Conservation (phyloP, 768 basidiomycete genomes). For the Amanita exitialis region DNA sequence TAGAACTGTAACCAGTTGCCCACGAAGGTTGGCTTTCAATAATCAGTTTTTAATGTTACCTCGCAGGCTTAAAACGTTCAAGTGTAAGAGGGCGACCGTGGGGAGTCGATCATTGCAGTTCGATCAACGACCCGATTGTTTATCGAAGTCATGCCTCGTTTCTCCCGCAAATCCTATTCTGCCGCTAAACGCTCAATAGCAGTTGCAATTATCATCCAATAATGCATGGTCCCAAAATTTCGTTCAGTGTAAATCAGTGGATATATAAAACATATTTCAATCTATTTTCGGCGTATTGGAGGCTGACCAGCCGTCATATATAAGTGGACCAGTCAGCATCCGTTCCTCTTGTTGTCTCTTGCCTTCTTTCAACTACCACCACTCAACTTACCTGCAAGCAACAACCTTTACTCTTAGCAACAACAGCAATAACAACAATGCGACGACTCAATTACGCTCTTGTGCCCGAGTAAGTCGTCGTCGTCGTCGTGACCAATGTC, state of each 20-base stretch:
- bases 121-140: no score
- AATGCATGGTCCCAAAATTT: not conserved
- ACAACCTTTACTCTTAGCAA: not conserved
- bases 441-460: not conserved
- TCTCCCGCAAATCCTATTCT: not conserved
- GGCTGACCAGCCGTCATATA: not conserved
- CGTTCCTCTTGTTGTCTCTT: not conserved
- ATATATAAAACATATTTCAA: not conserved
- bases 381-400: not conserved
- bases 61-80: no score
- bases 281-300: not conserved
- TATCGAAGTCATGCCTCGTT: no score
- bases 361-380: not conserved
- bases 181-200: not conserved
- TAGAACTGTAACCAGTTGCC: no score
- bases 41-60: no score
- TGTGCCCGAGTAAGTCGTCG: not conserved
- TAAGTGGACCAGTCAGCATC: not conserved
- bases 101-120: no score
- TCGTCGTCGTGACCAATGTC: not conserved
- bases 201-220: not conserved
- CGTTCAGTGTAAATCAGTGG: not conserved
- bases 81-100: no score
- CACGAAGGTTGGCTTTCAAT: no score
- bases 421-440: not conserved